Evolutionary conservation across 805 yeast species (phyloP), one percentile per base, ranked within the genome.

Genomic region (Nakazawaea wyomingensis): DNA sequence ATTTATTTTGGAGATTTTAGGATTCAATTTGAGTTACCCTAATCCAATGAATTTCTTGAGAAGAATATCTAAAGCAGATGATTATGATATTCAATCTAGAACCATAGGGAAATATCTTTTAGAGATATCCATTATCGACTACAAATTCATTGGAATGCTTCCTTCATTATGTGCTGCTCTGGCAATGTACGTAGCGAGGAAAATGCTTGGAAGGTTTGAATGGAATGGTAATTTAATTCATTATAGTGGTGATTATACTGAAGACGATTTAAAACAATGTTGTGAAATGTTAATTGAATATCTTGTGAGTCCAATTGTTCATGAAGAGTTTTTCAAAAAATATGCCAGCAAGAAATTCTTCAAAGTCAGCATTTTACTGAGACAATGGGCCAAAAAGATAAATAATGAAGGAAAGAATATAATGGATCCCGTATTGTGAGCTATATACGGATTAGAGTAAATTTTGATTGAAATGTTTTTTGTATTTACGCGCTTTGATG

Each of bases 271-370:
- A 61, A 71, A 72, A 50, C 85, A 86, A 30, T 81, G 88, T 41
- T 76, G 85, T 45, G 80, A 78, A 49, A 72, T 83, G 68, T 76
- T 91, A 49, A 72, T 86, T 61, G 85, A 82, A 57, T 91, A 86
- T 60, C 63, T 85, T 50, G 77, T 80, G 34, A 74, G 82, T 36
- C 96, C 96, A 9, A 85, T 89, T 41, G 81, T 79, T 46, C 96
- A 90, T 64, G 96, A 87, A 57, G 96, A 88, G 60, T 88, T 91
- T 57, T 89, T 88, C 69, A 86, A 85, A 59, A 93, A 93, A 65
- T 93, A 93, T 60, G 91, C 96, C 37, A 78, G 93, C 26, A 80
- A 88, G 59, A 83, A 85, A 60, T 89, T 82, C 59, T 78, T 93
- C 83, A 86, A 87, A 62, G 93, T 89, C 21, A 80, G 88, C 45